These are phyloP conservation scores for Acanthamoeba sp. DNA, from an alignment of 208 protist species.

Conservation along the genomic window DNA sequence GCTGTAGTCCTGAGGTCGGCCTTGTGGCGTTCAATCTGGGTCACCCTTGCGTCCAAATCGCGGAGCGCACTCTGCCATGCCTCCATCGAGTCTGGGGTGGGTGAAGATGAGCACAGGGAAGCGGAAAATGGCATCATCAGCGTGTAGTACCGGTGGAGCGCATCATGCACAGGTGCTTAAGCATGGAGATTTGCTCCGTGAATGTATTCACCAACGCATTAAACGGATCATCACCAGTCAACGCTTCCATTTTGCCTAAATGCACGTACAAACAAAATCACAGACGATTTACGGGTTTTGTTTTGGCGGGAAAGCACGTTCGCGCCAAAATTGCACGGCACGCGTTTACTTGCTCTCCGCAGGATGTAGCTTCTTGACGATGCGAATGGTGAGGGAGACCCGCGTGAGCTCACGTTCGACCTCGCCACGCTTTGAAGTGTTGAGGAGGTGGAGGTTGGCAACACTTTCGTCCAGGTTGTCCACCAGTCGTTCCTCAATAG, in stretches of 20 bases:
- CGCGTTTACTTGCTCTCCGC: background rate
- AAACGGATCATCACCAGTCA: background rate
- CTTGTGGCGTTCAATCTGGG: constrained; percentile 32
- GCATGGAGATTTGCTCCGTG: constrained; percentile 16
- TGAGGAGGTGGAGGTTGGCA: constrained; percentile 29
- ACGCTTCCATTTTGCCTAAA: background rate
- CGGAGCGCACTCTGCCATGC: constrained; percentile 5
- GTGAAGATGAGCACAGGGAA: background rate
- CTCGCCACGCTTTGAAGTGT: background rate
- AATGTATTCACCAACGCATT: background rate
- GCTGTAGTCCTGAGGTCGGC: constrained; percentile 1
- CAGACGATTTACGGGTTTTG: background rate
- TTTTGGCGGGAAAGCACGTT: too few species aligned
- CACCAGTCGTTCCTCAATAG: constrained; percentile 4
- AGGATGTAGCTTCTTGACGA: background rate
- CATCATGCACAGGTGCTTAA: constrained; percentile 47
- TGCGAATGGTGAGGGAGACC: background rate
- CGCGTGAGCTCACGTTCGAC: background rate
- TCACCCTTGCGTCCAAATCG: background rate
- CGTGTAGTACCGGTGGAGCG: background rate
- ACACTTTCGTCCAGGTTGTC: background rate
- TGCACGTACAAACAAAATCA: too few species aligned
- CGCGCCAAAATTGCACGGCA: too few species aligned
- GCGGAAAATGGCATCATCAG: background rate
- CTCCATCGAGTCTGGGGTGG: background rate